A percentile compares a stretch with the other conserved stretches of the same genome.
Evolutionary conservation across 78 protist genomes (phyloP).

Genomic region (slime mould (Dictyostelium discoideum)): DNA sequence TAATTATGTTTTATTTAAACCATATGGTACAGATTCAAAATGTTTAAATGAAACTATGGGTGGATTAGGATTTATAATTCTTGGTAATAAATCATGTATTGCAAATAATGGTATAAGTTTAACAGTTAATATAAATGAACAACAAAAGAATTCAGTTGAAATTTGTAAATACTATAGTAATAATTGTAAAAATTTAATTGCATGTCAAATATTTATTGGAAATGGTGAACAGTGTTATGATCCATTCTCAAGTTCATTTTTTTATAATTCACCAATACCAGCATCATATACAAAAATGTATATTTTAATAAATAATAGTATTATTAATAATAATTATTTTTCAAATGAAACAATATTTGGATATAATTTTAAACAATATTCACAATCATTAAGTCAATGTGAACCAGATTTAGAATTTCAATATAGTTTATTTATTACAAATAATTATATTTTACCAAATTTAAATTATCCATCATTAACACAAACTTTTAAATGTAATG

Average conservation of each 20-base stretch:
- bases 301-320: neutral
- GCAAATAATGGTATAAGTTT: slow-evolving; percentile 1
- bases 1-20: neutral
- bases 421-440: neutral
- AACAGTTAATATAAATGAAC: neutral
- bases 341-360: neutral
- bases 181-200: slow-evolving; percentile 10
- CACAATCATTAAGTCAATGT: neutral
- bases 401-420: neutral
- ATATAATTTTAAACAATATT: neutral
- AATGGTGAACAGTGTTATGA: neutral
- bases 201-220: neutral
- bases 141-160: neutral
- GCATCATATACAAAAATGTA: neutral
- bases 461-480: neutral
- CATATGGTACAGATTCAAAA: neutral
- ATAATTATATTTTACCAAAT: neutral
- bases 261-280: neutral
- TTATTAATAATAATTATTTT: neutral
- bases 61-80: neutral
- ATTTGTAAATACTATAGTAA: slow-evolving; percentile 1
- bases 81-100: neutral
- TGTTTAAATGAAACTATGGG: neutral
- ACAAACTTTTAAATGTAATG: neutral
- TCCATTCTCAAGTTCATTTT: neutral